Evolutionary conservation across 2,329 filamentous ascomycete genomes (phyloP), one percentile per base, ranked within the genome.

Genomic region (Kalaharituber pfeilii): DNA sequence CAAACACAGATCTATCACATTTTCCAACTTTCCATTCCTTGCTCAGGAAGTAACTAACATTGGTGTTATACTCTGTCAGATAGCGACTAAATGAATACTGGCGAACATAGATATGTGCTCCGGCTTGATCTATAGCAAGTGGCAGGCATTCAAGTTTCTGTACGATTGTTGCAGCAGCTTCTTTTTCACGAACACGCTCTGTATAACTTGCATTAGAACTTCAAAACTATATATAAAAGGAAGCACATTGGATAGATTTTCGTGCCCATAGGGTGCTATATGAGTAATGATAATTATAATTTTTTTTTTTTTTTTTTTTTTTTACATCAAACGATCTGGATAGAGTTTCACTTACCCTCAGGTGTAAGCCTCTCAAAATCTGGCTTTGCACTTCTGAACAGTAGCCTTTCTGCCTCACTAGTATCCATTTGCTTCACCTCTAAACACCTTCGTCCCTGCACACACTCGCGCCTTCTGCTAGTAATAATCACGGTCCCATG

Each of bases 401-500:
- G 3, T 3, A 45, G 20, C 18, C 25, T 13, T 42, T 53, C 29
- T 29, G 53, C 53, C 3, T 55, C 52, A 33, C 18, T 18, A 20
- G 27, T 20, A 3, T 56, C 50, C 49, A 57, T 36, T 51, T 47
- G 22, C 49, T 30, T 49, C 5, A 49, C 53, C 13, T 56, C 39
- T 15, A 44, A 26, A 49, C 52, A 47, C 2, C 26, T 45, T 53
- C 42, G 29, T n/a, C 4, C n/a, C 51, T n/a, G 52, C 44, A 25
- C 54, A 53, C 1, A 39, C 28, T 49, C 52, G 36, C 44, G 52
- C 30, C 58, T 59, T 24, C 50, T 54, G 27, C 58, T 57, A 3
- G 62, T 62, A 13, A 62, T 54, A 25, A 62, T 47, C 11, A 64
- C 42, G 4, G 39, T 53, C 9, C 62, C 62, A 18, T 29, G 50